phyloP scores from a whole-genome alignment of 78 protist genomes.

The slime mould (Dictyostelium discoideum) region DNA sequence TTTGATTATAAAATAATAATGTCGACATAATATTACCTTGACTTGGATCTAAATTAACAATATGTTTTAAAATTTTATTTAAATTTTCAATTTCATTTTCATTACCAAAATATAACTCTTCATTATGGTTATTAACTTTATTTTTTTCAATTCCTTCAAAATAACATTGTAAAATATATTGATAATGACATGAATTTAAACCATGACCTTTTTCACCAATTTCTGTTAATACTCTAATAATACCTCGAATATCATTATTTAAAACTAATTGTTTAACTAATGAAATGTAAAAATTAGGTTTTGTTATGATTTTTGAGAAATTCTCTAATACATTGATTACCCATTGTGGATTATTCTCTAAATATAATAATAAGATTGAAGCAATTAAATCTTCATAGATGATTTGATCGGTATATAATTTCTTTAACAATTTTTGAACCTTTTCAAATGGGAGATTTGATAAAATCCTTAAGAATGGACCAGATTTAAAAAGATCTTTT shows the following conservation, averaged over 20 bases:
- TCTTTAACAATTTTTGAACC: not conserved
- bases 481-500: not conserved
- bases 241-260: not conserved
- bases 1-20: constrained; percentile 7
- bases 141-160: not conserved
- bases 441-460: not conserved
- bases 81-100: not conserved
- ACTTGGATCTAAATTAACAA: not conserved
- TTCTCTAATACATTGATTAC: not conserved
- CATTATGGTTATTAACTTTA: not conserved
- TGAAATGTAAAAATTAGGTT: not conserved
- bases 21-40: not conserved
- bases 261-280: not conserved
- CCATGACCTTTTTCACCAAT: not conserved
- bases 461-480: not conserved
- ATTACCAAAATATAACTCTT: not conserved
- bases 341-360: not conserved
- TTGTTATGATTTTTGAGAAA: not conserved
- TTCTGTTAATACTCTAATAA: not conserved
- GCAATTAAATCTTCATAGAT: not conserved
- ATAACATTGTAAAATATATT: not conserved
- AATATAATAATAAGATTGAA: not conserved
- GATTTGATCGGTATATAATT: no score
- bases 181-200: not conserved
- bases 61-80: not conserved